Percentiles rank a stretch among this genome's conserved stretches.
Evolutionary conservation across 2,329 filamentous ascomycete genomes (phyloP).

Genomic region (Periglandula ipomoeae): DNA sequence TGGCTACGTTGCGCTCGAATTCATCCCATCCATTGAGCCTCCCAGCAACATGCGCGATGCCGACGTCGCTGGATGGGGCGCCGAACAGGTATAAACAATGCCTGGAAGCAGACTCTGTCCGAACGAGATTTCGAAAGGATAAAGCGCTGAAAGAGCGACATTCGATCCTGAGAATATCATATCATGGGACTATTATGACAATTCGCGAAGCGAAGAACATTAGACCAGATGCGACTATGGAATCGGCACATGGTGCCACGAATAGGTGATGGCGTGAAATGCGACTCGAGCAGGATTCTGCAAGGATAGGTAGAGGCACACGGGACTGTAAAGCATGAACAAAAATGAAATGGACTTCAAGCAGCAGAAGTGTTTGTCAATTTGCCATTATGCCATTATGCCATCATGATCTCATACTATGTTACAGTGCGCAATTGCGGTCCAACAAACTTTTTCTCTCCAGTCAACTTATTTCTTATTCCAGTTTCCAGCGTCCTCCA

Average conservation of each 20-base stretch:
- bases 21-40: slow-evolving; percentile 69
- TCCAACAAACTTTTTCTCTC: neutral
- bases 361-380: too few species aligned
- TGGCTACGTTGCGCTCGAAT: slow-evolving; percentile 67
- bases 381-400: neutral
- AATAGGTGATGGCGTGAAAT: too few species aligned
- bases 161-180: neutral
- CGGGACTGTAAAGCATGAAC: too few species aligned
- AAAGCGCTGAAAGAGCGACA: neutral
- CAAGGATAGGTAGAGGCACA: too few species aligned
- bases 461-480: slow-evolving; percentile 33
- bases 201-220: neutral
- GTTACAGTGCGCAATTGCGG: neutral
- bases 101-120: neutral
- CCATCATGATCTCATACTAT: neutral
- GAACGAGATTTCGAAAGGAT: neutral
- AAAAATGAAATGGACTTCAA: too few species aligned
- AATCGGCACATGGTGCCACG: too few species aligned
- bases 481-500: slow-evolving; percentile 51
- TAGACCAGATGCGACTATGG: too few species aligned
- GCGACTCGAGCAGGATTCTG: too few species aligned
- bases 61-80: slow-evolving; percentile 61
- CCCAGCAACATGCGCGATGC: slow-evolving; percentile 75
- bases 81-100: slow-evolving; percentile 57
- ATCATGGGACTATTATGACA: neutral